Evolutionary conservation across 2,329 filamentous ascomycete species (phyloP), one percentile per base, ranked within the genome.

Genomic region (Acephala macrosclerotiorum): DNA sequence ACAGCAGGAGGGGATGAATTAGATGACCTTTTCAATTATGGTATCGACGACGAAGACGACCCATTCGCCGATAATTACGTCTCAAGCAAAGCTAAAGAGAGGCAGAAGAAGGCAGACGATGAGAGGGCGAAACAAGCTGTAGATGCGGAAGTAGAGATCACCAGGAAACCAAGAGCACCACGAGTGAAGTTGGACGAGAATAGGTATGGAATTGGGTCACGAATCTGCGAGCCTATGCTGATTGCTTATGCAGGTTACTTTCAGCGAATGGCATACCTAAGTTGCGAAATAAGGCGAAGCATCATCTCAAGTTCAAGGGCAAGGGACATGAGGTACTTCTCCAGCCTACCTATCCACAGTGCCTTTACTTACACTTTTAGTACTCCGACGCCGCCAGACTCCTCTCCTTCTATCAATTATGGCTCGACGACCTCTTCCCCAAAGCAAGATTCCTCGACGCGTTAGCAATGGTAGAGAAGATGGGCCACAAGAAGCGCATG

Each of bases 341-440:
- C 55, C 40, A 29, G 29, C 18, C 25, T 18, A 14, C 49, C 14
- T 18, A 4, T 33, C 14, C 2, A 11, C 14, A 53, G 18, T 14
- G 26, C 16, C 3, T 18, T 47, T 22, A 38, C 35, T 55, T 42
- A 33, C 16, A 51, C 1, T 1, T 22, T 2, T 61, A 95, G 89
- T 98, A 96, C 79, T 90, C 91, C 20, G 96, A 99, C 76, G 88
- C 94, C 12, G 87, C 90, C 0, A 88, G 89, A 18, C 85, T 99
- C 26, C 84, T 99, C 57, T 93, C 92, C 26, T 92, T 96, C 76
- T 99, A 98, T 76, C 96, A 98, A 77, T 80, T 97, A 63, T 99
- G 96, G 96, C 90, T 99, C 1, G 95, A 99, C 79, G 94, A 97
- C 75, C 83, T 99, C 14, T 99, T 94, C 75, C 96, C 96, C 14